Evolutionary conservation across 139 green algal genomes (phyloP).

Genomic region (Raphidocelis subcapitata): DNA sequence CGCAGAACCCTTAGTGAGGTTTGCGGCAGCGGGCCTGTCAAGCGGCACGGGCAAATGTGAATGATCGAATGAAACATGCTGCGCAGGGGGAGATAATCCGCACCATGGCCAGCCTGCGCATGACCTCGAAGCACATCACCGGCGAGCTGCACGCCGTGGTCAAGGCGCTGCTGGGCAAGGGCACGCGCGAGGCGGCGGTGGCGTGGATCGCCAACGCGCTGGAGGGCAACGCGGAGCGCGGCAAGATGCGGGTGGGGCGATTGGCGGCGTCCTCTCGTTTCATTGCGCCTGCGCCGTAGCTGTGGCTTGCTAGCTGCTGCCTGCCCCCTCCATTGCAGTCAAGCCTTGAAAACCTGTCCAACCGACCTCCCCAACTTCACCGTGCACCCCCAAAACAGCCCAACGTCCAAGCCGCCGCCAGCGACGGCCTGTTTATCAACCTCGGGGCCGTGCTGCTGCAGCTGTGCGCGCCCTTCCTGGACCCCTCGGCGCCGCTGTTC

Average conservation of each 20-base stretch:
- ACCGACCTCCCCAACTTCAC: too few relatives aligned
- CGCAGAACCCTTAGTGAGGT: too few relatives aligned
- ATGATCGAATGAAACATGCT: too few relatives aligned
- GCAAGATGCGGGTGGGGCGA: conserved; percentile 68
- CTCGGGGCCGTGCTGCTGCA: conserved; percentile 72
- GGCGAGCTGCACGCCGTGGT: conserved; percentile 54
- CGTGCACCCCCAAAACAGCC: too few relatives aligned
- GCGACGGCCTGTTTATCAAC: conserved; percentile 87
- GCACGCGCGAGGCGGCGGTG: conserved; percentile 68
- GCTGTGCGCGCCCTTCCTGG: conserved; percentile 88
- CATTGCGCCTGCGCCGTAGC: too few relatives aligned
- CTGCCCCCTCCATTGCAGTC: too few relatives aligned
- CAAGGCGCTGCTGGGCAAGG: conserved; percentile 69
- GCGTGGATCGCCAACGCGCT: conserved; percentile 74
- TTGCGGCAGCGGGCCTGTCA: too few relatives aligned
- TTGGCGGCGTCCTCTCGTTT: neutral
- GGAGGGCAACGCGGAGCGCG: conserved; percentile 75
- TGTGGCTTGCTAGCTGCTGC: too few relatives aligned
- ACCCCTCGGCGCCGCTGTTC: conserved; percentile 44
- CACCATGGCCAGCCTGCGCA: conserved; percentile 53
- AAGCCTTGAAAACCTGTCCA: too few relatives aligned
- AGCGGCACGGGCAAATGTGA: too few relatives aligned
- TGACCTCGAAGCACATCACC: conserved; percentile 44
- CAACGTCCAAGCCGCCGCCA: conserved; percentile 38
- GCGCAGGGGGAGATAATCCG: conserved; percentile 40